Conservation (phyloP, 768 basidiomycete genomes). For the Suillus hirtellus region DNA sequence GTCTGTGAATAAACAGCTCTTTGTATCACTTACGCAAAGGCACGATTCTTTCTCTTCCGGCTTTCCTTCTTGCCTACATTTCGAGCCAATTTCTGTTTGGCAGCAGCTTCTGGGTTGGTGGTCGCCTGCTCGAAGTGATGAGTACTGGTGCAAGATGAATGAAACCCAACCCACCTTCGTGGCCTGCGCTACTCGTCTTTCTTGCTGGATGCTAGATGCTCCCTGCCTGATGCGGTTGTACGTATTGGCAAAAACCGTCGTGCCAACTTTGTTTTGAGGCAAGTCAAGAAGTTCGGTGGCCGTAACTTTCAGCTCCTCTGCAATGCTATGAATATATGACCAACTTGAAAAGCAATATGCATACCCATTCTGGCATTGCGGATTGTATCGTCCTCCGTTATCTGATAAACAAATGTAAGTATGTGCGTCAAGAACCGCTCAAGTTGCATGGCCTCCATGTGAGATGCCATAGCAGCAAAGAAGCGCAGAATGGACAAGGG, state of each 20-base stretch:
- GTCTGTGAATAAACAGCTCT: background rate
- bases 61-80: conserved; percentile 83
- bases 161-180: conserved; percentile 40
- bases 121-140: conserved; percentile 46
- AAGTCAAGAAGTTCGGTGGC: conserved; percentile 86
- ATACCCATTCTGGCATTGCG: conserved; percentile 77
- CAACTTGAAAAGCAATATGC: conserved; percentile 21
- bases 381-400: conserved; percentile 84
- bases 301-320: conserved; percentile 82
- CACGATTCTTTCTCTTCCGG: conserved; percentile 70
- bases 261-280: conserved; percentile 83
- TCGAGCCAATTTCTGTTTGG: conserved; percentile 69
- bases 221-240: conserved; percentile 84
- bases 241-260: conserved; percentile 74
- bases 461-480: conserved; percentile 89
- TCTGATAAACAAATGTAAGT: conserved; percentile 81
- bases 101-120: conserved; percentile 73
- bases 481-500: conserved; percentile 81
- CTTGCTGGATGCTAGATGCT: conserved; percentile 63
- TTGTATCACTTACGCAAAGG: conserved; percentile 54
- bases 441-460: conserved; percentile 58
- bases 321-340: conserved; percentile 2
- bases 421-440: conserved; percentile 81
- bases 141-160: background rate
- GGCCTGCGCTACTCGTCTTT: conserved; percentile 63